Evolutionary conservation across 2,329 filamentous ascomycete genomes (phyloP).

Genomic region (Cryphonectria parasitica): DNA sequence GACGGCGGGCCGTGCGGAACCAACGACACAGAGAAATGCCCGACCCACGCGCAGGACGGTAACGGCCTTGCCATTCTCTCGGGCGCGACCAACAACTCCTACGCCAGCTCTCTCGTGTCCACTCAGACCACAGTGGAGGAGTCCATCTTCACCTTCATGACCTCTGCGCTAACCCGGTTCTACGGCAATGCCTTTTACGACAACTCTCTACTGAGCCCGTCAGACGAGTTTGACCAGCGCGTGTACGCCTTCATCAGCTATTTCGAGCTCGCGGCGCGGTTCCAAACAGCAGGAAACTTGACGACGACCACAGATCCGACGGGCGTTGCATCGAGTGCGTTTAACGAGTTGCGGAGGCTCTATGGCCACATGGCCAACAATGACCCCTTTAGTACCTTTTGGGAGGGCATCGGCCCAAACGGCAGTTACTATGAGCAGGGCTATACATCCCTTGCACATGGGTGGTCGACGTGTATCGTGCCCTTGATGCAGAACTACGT

Average conservation of each 20-base stretch:
- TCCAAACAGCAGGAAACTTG: conserved; percentile 35
- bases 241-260: conserved; percentile 58
- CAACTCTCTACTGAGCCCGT: conserved; percentile 42
- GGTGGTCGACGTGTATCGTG: conserved; percentile 56
- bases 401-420: conserved; percentile 53
- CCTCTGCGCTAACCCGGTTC: conserved; percentile 38
- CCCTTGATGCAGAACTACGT: conserved; percentile 51
- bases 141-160: conserved; percentile 46
- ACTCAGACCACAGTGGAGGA: conserved; percentile 31
- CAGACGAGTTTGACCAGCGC: conserved; percentile 44
- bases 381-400: conserved; percentile 52
- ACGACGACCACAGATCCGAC: background rate
- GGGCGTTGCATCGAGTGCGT: conserved; percentile 33
- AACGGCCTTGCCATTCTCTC: conserved; percentile 52
- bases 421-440: conserved; percentile 49
- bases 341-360: conserved; percentile 50
- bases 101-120: conserved; percentile 2
- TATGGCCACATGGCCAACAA: conserved; percentile 55
- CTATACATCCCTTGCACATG: conserved; percentile 55
- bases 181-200: conserved; percentile 60
- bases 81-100: conserved; percentile 38
- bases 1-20: conserved; percentile 43
- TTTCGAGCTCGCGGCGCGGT: conserved; percentile 56
- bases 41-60: conserved; percentile 54
- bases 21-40: conserved; percentile 35